These are phyloP conservation scores for Plasmodium billcollinsi DNA, from an alignment of 169 alveolate genomes.

Conservation along the genomic window DNA sequence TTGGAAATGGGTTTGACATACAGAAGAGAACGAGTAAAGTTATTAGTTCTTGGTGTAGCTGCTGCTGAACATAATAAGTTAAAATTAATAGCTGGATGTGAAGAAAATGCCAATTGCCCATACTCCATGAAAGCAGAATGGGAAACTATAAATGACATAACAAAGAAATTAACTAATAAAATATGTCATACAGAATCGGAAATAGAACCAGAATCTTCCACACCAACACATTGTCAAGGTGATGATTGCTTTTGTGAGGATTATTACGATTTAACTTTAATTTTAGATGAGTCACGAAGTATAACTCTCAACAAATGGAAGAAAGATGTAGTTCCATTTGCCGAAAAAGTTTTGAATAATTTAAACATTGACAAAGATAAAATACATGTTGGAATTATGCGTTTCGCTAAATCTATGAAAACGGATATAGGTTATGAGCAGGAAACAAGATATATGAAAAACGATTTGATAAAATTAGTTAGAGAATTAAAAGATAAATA, in stretches of 20 bases:
- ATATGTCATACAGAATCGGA: conserved; percentile 65
- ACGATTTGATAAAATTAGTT: conserved; percentile 36
- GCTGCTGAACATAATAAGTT: conserved; percentile 27
- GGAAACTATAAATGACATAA: conserved; percentile 65
- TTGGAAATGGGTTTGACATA: conserved; percentile 28
- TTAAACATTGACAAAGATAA: conserved; percentile 45
- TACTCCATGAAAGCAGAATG: conserved; percentile 69
- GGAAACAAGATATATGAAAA: conserved; percentile 46
- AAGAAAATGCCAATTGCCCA: conserved; percentile 22
- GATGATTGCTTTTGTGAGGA: conserved; percentile 60
- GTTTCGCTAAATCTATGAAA: conserved; percentile 20
- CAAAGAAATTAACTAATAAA: conserved; percentile 45
- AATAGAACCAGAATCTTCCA: conserved; percentile 15
- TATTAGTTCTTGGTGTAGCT: conserved; percentile 68
- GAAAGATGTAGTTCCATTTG: conserved; percentile 50
- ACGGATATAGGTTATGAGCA: conserved; percentile 50
- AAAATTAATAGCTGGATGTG: conserved; percentile 64
- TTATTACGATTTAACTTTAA: conserved; percentile 65
- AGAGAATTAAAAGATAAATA: conserved; percentile 27
- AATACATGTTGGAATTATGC: conserved; percentile 66
- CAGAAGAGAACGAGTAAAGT: conserved; percentile 31
- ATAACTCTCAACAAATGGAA: conserved; percentile 35
- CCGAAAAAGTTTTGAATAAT: conserved; percentile 43
- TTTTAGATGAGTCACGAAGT: conserved; percentile 62
- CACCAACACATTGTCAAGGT: conserved; percentile 47